A percentile compares a stretch with the other conserved stretches of the same genome.
phyloP scores from a whole-genome alignment of 1,139 yeast genomes.

The Kluyveromyces marxianus region DNA sequence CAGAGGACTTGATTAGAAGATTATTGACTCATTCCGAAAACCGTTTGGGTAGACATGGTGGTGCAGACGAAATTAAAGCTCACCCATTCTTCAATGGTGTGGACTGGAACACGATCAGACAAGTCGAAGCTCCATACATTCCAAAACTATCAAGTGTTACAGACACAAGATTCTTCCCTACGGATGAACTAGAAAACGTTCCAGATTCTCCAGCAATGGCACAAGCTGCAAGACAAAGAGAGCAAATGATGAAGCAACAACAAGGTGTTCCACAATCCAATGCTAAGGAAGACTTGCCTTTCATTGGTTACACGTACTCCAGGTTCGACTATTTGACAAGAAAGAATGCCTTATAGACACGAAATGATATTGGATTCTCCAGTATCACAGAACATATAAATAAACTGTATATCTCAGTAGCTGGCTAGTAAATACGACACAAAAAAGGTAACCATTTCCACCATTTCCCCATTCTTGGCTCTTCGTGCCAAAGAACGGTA shows the following conservation, averaged over 20 bases:
- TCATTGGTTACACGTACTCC: conserved; percentile 93
- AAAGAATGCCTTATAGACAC: conserved; percentile 63
- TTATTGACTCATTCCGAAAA: conserved; percentile 77
- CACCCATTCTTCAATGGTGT: conserved; percentile 96
- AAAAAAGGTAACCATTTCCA: too few species aligned
- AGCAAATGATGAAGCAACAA: conserved; percentile 32
- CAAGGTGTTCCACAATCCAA: conserved; percentile 31
- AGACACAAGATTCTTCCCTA: conserved; percentile 96
- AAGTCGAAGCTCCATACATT: conserved; percentile 92
- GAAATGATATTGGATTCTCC: neutral
- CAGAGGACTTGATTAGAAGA: conserved; percentile 83
- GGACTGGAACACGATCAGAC: conserved; percentile 90
- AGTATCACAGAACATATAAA: neutral
- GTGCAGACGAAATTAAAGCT: conserved; percentile 85
- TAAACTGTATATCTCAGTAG: neutral
- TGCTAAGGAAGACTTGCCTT: conserved; percentile 82
- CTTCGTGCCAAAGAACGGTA: too few species aligned
- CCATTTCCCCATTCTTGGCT: too few species aligned
- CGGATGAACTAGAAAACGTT: conserved; percentile 91
- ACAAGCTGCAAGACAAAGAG: conserved; percentile 56
- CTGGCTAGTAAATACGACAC: neutral
- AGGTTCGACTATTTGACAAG: conserved; percentile 87
- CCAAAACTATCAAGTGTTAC: conserved; percentile 80
- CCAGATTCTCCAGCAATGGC: conserved; percentile 87
- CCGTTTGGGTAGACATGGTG: conserved; percentile 85